Percentiles rank a stretch among this genome's conserved stretches.
phyloP scores from a whole-genome alignment of 345 rosid genomes.

The Moricandia arvensis region DNA sequence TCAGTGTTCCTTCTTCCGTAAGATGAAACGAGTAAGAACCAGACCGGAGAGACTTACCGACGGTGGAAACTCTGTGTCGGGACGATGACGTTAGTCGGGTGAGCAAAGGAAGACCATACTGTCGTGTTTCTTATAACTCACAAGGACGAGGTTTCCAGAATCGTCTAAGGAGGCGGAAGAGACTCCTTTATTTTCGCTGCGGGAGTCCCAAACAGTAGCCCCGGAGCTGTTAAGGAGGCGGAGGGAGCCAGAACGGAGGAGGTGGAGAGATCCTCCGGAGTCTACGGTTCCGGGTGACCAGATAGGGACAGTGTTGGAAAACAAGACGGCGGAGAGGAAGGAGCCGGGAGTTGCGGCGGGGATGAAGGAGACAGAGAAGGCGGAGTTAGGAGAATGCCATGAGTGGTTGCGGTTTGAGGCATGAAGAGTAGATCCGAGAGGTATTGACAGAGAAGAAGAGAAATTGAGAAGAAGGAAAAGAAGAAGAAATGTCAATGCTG shows the following conservation, averaged over 20 bases:
- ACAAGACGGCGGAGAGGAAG: conserved; percentile 48
- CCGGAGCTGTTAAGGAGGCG: conserved; percentile 62
- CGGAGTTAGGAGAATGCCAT: conserved; percentile 44
- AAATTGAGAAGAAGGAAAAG: not conserved
- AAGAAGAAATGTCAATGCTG: not conserved
- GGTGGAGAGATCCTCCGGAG: conserved; percentile 44
- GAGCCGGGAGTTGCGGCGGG: conserved; percentile 31
- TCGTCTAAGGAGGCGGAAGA: conserved; percentile 53
- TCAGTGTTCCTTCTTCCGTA: conserved; percentile 44
- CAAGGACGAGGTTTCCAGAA: conserved; percentile 48
- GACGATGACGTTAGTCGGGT: conserved; percentile 48
- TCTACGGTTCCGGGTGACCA: conserved; percentile 58
- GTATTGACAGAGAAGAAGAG: conserved; percentile 32
- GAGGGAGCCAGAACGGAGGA: conserved; percentile 53
- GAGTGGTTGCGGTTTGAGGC: conserved; percentile 41
- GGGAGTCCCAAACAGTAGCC: conserved; percentile 53
- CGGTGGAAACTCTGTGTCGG: conserved; percentile 48
- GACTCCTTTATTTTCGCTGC: conserved; percentile 43
- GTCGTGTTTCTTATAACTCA: not conserved
- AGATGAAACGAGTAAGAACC: conserved; percentile 52
- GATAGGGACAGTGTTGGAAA: conserved; percentile 43
- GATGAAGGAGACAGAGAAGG: conserved; percentile 50
- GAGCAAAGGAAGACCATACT: conserved; percentile 65
- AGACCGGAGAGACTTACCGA: conserved; percentile 35
- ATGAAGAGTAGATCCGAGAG: conserved; percentile 43